Evolutionary conservation across 331 rosid genomes (phyloP).

Genomic region (Acacia pycnantha): DNA sequence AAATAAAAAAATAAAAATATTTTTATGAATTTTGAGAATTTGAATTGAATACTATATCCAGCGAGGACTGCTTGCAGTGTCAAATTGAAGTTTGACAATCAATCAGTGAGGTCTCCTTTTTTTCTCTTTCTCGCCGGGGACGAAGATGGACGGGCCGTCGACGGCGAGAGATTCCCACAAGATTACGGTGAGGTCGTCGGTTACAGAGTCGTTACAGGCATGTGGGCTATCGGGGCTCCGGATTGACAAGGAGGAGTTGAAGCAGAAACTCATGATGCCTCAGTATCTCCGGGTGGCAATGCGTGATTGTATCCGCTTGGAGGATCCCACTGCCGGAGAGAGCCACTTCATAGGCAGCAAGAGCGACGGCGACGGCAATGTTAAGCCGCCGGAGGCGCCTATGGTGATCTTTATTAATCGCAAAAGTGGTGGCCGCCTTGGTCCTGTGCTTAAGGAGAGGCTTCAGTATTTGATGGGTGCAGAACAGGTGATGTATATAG

Average conservation of each 20-base stretch:
- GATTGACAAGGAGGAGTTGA: constrained; percentile 78
- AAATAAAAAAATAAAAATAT: neutral
- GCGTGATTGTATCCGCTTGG: constrained; percentile 75
- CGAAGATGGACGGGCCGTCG: constrained; percentile 62
- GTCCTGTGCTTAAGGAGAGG: constrained; percentile 79
- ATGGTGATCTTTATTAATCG: constrained; percentile 85
- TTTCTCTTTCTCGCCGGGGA: neutral
- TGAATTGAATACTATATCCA: neutral
- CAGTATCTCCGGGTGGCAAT: constrained; percentile 80
- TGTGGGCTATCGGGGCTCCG: constrained; percentile 71
- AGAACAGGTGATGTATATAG: constrained; percentile 63
- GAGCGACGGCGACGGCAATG: constrained; percentile 27
- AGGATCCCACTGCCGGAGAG: constrained; percentile 74
- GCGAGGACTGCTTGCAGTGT: neutral
- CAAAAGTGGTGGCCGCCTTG: constrained; percentile 87
- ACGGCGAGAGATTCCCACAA: constrained; percentile 44
- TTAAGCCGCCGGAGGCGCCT: constrained; percentile 50
- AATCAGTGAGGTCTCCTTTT: neutral
- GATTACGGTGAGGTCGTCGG: constrained; percentile 57
- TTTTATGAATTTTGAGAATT: neutral
- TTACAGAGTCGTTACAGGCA: constrained; percentile 65
- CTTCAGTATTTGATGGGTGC: constrained; percentile 77
- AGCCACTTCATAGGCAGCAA: constrained; percentile 34
- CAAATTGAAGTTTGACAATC: neutral
- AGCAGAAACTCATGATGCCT: constrained; percentile 71